Base-by-base conservation (phyloP, 805 yeast genomes). In the Myxozyma udenii region DNA sequence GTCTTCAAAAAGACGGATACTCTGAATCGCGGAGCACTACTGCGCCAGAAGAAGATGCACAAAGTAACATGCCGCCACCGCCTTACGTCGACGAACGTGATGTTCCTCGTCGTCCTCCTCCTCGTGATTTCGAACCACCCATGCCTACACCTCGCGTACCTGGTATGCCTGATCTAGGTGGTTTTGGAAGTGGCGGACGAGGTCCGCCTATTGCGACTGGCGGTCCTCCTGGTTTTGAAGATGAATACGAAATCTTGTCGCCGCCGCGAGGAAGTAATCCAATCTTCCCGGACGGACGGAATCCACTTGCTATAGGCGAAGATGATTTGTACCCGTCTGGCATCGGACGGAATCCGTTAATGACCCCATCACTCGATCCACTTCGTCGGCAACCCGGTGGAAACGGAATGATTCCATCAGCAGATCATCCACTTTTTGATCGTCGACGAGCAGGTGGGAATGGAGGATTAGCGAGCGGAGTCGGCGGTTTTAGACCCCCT, bases 211-310 rank as follows among this genome's bases (percentile, higher is more conserved):
- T 64, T 23, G 42, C 49, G 18, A 57, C 66, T 2, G 62, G 63
- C 3, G 62, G 61, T 1, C 71, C 71, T 4, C 75, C 75, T 1
- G 74, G 71, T 4, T 71, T 76, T 57, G 80, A 76, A 38, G 78
- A 76, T 58, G 75, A 72, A 50, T 65, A 66, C 47, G 66, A 68
- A 41, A 54, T 69, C 40, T 44, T 51, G 25, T 41, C 33, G 18
- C 45, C 53, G 11, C 50, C 52, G 19, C 39, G 57, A 38, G 46
- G 54, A 5, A 26, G 38, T 12, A 28, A 19, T 6, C 36, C 7
- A 11, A 21, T n/a, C 33, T 39, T 52, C 3, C 44, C 37, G 5
- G 35, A 38, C 4, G 21, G 19, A 4, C 54, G 61, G 11, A 36
- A 61, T 19, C 58, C 60, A 19, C 56, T 53, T n/a, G 62, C 65